Evolutionary conservation across 495 filamentous ascomycete genomes (phyloP), one percentile per base, ranked within the genome.

Genomic region (Aspergillus leporis): DNA sequence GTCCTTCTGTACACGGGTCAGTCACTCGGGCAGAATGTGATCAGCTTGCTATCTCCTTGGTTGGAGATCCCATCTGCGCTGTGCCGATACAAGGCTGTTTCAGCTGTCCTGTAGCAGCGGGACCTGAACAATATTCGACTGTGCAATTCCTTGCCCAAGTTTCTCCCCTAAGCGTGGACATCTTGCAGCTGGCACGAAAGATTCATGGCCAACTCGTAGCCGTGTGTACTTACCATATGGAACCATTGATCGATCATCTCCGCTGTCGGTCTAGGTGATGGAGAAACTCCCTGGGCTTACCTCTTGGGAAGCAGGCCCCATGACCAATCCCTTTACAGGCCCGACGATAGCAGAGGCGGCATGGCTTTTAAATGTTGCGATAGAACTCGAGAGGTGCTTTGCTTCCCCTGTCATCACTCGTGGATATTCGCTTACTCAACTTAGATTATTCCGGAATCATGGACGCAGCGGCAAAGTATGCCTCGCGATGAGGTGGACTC

Each of bases 91-190:
- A 72, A 53, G 67, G 65, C 51, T 58, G 38, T 43, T 60, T 34
- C 46, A 72, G 70, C 58, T 70, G 69, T 57, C 70, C 61, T n/a
- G 61, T 72, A 38, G 53, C 38, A 66, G 65, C 62, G 22, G 65
- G 68, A 14, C 47, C 51, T 12, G 19, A 41, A 12, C 34, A 49
- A 13, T 32, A 48, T 14, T 64, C 60, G 52, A 31, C 65, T 55
- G 38, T 68, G 54, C 55, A 72, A 48, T 72, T 72, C 32, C 52
- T 63, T 38, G 56, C 30, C 28, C 28, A 51, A 28, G 21, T 50
- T n/a, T 67, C 59, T 52, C 32, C 23, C 23, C 47, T 67, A 40
- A 54, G 62, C 53, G 59, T 56, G 25, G 31, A 31, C 2, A 64
- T 45, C 5, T 48, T 67, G 18, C 16, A 0, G 18, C 53, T 62